Conservation (phyloP, 2,329 filamentous ascomycete species). For the Fusarium tuaranense region DNA sequence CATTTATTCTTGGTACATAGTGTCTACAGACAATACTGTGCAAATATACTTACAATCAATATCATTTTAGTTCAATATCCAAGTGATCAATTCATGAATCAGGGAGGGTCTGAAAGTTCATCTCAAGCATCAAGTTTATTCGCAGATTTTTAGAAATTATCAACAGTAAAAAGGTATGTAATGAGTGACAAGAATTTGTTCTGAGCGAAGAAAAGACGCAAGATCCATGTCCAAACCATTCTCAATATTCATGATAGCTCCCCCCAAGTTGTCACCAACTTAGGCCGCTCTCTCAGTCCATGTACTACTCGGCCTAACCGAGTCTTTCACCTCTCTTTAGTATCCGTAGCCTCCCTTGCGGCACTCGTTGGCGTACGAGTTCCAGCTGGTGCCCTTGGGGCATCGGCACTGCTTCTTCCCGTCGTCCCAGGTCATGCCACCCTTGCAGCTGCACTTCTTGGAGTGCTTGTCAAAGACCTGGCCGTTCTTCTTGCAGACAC, state of each 20-base stretch:
- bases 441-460: conserved; percentile 28
- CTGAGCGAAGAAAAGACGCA: conserved; percentile 16
- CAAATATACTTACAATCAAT: neutral
- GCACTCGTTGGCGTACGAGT: conserved; percentile 12
- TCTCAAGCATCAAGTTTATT: conserved; percentile 12
- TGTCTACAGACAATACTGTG: conserved; percentile 24
- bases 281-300: neutral
- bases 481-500: conserved; percentile 34
- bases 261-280: neutral
- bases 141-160: conserved; percentile 34
- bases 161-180: conserved; percentile 32
- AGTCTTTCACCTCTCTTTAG: neutral
- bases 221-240: conserved; percentile 14
- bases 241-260: conserved; percentile 11
- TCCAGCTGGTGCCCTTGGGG: conserved; percentile 18
- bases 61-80: neutral
- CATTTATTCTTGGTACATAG: conserved; percentile 43
- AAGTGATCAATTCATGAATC: neutral
- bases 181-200: conserved; percentile 32
- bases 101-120: neutral
- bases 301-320: neutral
- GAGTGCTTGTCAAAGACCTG: neutral
- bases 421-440: conserved; percentile 18
- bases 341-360: conserved; percentile 29
- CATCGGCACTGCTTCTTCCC: conserved; percentile 25